Evolutionary conservation across 441 rosid genomes (phyloP), one percentile per base, ranked within the genome.

Genomic region (Bocquillonia castaneifolia): DNA sequence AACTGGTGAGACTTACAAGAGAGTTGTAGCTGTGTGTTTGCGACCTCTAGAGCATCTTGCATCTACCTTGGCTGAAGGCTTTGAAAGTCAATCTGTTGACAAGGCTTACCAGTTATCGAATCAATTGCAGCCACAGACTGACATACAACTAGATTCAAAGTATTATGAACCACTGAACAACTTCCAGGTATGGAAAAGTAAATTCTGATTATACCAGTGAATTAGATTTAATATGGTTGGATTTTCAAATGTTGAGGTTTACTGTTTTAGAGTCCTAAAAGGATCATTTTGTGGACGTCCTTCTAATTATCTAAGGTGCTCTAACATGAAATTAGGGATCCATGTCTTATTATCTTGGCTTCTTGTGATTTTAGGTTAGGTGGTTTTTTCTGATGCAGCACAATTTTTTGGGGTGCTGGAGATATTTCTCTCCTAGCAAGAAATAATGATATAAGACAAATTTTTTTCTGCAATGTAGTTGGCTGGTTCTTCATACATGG

Each of bases 1-100:
- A 84, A 85, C 92, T 54, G 83, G 87, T 50, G 96, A 93, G 76
- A 91, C 89, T 68, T 93, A 91, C 85, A 91, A 77, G 75, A 91
- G 87, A 84, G 91, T 88, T 40, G 71, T 86, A 23, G 82, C 89
- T 62, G 81, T 84, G 29, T 88, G 96, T 82, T 73, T 93, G 82
- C 86, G 78, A 70, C 97, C 96, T 74, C 70, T 89, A 73, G 90
- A 89, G 76, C 82, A 83, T 76, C 88, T 93, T 70, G 84, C 97
- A 61, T 78, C 83, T 67, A 85, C 82, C 66, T 77, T 88, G 76
- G 68, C 79, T 66, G 80, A 81, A 78, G 83, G 81, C 61, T 67
- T 93, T 66, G 96, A 88, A 79, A 77, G 82, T 64, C 53, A 78
- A 72, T 74, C 75, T 45, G 65, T 73, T 51, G 88, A 81, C 65